Evolutionary conservation across 495 filamentous ascomycete genomes (phyloP).

Genomic region (Amorphotheca resinae): DNA sequence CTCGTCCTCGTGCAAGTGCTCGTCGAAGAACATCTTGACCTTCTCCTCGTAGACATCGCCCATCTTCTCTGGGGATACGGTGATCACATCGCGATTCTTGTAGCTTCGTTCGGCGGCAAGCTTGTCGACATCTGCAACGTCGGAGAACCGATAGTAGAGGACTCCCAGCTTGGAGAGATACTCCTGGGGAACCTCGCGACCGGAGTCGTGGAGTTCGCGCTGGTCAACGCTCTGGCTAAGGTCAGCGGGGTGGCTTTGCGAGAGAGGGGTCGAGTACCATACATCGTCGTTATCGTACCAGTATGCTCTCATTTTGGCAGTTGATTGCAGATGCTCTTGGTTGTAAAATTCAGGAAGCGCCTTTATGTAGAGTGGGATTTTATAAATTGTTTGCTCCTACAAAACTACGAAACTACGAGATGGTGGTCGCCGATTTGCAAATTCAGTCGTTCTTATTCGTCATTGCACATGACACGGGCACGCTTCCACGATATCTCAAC

Average conservation of each 20-base stretch:
- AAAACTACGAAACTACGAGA: too few relatives aligned
- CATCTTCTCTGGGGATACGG: slow-evolving; percentile 79
- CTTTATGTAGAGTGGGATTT: too few relatives aligned
- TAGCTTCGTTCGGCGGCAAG: slow-evolving; percentile 69
- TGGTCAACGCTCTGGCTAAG: slow-evolving; percentile 63
- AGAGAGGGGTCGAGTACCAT: slow-evolving; percentile 25
- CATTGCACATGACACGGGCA: too few relatives aligned
- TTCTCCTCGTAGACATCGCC: slow-evolving; percentile 80
- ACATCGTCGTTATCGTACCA: slow-evolving; percentile 71
- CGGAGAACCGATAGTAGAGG: slow-evolving; percentile 55
- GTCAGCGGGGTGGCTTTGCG: slow-evolving; percentile 7
- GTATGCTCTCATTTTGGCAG: slow-evolving; percentile 61
- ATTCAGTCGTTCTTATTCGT: too few relatives aligned
- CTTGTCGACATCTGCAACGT: slow-evolving; percentile 50
- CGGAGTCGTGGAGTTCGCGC: slow-evolving; percentile 78
- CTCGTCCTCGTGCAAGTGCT: slow-evolving; percentile 97
- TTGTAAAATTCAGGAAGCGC: background rate
- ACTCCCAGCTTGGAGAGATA: slow-evolving; percentile 68
- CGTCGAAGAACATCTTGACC: slow-evolving; percentile 82
- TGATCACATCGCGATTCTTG: slow-evolving; percentile 90
- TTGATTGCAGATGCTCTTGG: background rate
- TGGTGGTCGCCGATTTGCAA: too few relatives aligned
- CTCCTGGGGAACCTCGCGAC: slow-evolving; percentile 42
- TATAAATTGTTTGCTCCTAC: too few relatives aligned
- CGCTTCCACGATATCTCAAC: too few relatives aligned